phyloP scores from a whole-genome alignment of 2,329 filamentous ascomycete genomes.

The Tolypocladium pustulatum region DNA sequence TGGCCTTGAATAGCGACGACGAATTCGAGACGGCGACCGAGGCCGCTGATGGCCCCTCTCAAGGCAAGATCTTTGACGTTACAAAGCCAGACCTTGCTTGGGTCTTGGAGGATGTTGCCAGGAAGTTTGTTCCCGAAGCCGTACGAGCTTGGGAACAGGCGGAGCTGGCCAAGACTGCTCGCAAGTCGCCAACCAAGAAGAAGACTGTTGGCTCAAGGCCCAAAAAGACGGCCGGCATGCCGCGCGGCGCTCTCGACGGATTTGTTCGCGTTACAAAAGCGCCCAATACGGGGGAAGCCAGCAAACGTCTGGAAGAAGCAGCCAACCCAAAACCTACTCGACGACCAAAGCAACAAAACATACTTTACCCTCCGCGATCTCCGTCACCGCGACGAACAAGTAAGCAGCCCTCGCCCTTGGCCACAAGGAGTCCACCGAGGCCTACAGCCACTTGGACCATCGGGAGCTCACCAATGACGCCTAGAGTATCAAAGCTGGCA shows the following conservation, averaged over 20 bases:
- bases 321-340: neutral
- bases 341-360: conserved; percentile 6
- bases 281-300: conserved; percentile 3
- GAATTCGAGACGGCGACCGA: conserved; percentile 39
- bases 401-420: conserved; percentile 23
- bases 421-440: conserved; percentile 11
- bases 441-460: conserved; percentile 24
- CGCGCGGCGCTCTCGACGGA: conserved; percentile 25
- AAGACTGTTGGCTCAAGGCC: conserved; percentile 7
- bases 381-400: conserved; percentile 11
- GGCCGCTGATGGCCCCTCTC: conserved; percentile 9
- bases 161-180: conserved; percentile 9
- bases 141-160: conserved; percentile 17
- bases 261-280: conserved; percentile 31
- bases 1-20: conserved; percentile 57
- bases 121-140: conserved; percentile 11
- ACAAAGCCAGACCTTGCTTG: conserved; percentile 42
- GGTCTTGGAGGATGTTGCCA: conserved; percentile 25
- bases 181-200: conserved; percentile 14
- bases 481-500: conserved; percentile 21
- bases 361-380: neutral
- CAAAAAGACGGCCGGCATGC: conserved; percentile 10
- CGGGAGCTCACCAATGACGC: conserved; percentile 30
- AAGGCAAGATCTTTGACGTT: conserved; percentile 49
- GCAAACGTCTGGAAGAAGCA: conserved; percentile 3